Conservation (phyloP, 441 rosid genomes). For the Mallotus repandus region DNA sequence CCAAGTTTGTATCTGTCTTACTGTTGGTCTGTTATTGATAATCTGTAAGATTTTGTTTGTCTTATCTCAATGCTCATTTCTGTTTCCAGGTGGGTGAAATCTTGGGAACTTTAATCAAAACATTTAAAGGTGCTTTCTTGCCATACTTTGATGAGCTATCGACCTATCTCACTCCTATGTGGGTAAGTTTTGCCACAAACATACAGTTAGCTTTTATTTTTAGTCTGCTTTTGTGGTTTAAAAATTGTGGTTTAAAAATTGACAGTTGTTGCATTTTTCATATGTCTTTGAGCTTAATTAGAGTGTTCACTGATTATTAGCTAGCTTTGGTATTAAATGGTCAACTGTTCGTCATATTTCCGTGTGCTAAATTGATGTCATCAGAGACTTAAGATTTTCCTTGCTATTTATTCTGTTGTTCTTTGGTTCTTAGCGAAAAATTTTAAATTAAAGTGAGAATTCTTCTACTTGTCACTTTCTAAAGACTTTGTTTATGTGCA, state of each 20-base stretch:
- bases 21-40: neutral
- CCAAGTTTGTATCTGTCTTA: slow-evolving; percentile 56
- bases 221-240: neutral
- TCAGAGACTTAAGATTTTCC: too few relatives aligned
- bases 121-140: slow-evolving; percentile 86
- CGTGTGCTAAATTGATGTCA: too few relatives aligned
- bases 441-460: too few relatives aligned
- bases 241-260: neutral
- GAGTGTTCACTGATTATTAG: too few relatives aligned
- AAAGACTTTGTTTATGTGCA: neutral
- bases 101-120: slow-evolving; percentile 95
- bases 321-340: neutral
- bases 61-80: slow-evolving; percentile 17
- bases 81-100: slow-evolving; percentile 88
- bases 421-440: too few relatives aligned
- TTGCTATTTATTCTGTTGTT: too few relatives aligned
- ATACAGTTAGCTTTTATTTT: neutral
- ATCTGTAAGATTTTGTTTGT: slow-evolving; percentile 6
- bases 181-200: slow-evolving; percentile 65
- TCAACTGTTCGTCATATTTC: neutral
- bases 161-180: slow-evolving; percentile 96
- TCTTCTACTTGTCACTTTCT: neutral
- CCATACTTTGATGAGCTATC: slow-evolving; percentile 95
- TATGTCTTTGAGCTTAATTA: neutral
- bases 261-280: neutral